Percentiles rank a stretch among this genome's conserved stretches.
phyloP scores from a whole-genome alignment of 2,329 filamentous ascomycete species.

The Clarireedia hainanense region DNA sequence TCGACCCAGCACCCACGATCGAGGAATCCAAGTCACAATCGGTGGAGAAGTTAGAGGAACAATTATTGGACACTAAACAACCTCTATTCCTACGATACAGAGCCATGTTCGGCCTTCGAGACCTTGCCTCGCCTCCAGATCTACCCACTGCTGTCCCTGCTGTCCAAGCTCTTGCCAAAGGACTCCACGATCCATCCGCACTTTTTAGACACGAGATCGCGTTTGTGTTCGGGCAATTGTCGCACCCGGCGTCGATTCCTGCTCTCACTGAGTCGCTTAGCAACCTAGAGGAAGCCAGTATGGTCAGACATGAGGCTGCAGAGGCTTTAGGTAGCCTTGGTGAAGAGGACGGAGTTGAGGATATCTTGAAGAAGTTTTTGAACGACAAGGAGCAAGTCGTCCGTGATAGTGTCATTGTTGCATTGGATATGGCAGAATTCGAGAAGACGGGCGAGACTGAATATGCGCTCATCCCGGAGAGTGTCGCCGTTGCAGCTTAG shows the following conservation, averaged over 20 bases:
- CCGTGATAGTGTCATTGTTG: constrained; percentile 88
- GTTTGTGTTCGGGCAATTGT: constrained; percentile 95
- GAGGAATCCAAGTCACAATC: constrained; percentile 60
- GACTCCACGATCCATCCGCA: constrained; percentile 77
- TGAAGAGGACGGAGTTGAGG: constrained; percentile 88
- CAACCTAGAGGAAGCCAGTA: constrained; percentile 75
- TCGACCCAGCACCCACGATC: constrained; percentile 89
- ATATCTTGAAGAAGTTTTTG: constrained; percentile 72
- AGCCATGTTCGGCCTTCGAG: constrained; percentile 95
- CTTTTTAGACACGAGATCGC: constrained; percentile 97
- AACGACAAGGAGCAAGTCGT: constrained; percentile 90
- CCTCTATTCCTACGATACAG: constrained; percentile 90
- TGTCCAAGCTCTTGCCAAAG: constrained; percentile 75
- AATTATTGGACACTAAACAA: constrained; percentile 67
- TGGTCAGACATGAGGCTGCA: constrained; percentile 96
- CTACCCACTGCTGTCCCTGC: constrained; percentile 85
- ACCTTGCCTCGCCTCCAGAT: constrained; percentile 88
- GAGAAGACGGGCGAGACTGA: constrained; percentile 83
- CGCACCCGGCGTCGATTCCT: constrained; percentile 93
- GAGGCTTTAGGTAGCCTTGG: constrained; percentile 92
- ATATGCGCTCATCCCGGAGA: constrained; percentile 81
- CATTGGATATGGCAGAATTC: constrained; percentile 95
- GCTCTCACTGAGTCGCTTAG: constrained; percentile 72
- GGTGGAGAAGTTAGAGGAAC: constrained; percentile 67
- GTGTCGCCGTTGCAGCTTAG: constrained; percentile 19